Percentiles rank a stretch among this genome's conserved stretches.
Evolutionary conservation across 2,329 filamentous ascomycete species (phyloP).

Genomic region (Stagonosporopsis vannaccii): DNA sequence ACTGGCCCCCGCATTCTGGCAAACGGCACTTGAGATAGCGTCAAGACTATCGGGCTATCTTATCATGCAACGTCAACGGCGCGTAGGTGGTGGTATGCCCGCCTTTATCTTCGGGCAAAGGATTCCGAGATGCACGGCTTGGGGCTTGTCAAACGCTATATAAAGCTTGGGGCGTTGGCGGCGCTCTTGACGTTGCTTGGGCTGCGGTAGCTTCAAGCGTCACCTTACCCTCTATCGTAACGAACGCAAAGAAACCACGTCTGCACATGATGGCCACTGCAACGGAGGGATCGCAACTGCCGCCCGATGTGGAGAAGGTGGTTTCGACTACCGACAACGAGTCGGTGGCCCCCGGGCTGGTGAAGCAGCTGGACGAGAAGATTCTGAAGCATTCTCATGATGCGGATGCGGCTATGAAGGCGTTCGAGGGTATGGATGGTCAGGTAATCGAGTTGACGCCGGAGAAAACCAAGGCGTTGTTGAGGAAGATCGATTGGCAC

Average conservation of each 20-base stretch:
- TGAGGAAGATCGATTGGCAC: constrained; percentile 69
- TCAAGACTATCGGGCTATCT: constrained; percentile 20
- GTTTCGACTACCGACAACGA: constrained; percentile 15
- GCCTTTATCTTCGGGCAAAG: constrained; percentile 15
- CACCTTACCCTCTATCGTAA: background rate
- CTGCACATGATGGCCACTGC: constrained; percentile 18
- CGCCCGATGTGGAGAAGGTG: constrained; percentile 29
- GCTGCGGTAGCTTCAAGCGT: background rate
- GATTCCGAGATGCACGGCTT: background rate
- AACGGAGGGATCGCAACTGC: constrained; percentile 2
- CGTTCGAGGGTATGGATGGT: constrained; percentile 58
- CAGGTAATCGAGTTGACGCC: constrained; percentile 62
- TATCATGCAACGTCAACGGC: constrained; percentile 29
- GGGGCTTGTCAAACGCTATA: background rate
- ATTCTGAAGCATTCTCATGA: constrained; percentile 61
- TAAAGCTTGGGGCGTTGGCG: constrained; percentile 11
- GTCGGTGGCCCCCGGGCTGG: constrained; percentile 13
- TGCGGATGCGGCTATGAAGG: constrained; percentile 68
- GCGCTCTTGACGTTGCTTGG: constrained; percentile 11
- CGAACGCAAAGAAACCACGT: background rate
- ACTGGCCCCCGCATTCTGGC: constrained; percentile 22
- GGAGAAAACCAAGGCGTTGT: constrained; percentile 64
- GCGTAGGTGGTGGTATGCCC: constrained; percentile 7
- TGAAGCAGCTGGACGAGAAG: constrained; percentile 34
- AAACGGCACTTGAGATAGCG: constrained; percentile 17